phyloP scores from a whole-genome alignment of 805 yeast genomes.

The Metschnikowia aberdeeniae region DNA sequence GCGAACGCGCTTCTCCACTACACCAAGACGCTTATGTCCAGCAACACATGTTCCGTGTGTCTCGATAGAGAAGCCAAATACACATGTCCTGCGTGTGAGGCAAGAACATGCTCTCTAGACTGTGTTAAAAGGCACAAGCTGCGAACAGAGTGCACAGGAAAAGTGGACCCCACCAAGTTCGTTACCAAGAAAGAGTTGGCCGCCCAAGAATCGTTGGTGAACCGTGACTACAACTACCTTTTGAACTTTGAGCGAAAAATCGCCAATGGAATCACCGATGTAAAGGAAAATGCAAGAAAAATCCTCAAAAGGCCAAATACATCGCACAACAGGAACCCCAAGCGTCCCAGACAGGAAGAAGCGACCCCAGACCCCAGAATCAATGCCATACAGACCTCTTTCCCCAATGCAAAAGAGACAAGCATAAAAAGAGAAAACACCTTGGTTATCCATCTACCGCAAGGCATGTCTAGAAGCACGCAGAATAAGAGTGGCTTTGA shows the following conservation, averaged over 20 bases:
- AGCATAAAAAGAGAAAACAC: conserved; percentile 58
- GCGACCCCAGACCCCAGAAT: conserved; percentile 22
- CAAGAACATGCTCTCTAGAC: conserved; percentile 60
- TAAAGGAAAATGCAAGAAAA: conserved; percentile 38
- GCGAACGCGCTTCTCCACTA: conserved; percentile 1
- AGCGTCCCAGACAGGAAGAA: conserved; percentile 10
- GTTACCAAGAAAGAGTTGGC: conserved; percentile 45
- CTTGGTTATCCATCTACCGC: conserved; percentile 56
- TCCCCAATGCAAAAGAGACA: conserved; percentile 25
- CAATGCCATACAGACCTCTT: conserved; percentile 20
- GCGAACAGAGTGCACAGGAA: conserved; percentile 62
- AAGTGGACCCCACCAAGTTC: conserved; percentile 56
- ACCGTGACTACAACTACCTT: conserved; percentile 81
- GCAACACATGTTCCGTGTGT: conserved; percentile 32
- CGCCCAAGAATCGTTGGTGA: conserved; percentile 45
- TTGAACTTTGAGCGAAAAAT: conserved; percentile 55
- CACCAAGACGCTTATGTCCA: conserved; percentile 9
- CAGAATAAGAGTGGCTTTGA: conserved; percentile 71
- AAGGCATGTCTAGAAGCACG: conserved; percentile 67
- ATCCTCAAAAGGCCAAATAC: conserved; percentile 31
- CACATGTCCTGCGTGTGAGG: conserved; percentile 74
- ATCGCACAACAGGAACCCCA: conserved; percentile 8
- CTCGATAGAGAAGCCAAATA: conserved; percentile 49
- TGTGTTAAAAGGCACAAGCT: conserved; percentile 73
- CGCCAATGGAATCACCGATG: conserved; percentile 54